Percentiles rank a stretch among this genome's conserved stretches.
These are phyloP conservation scores for Entomortierella lignicola DNA, from an alignment of 192 early-diverging fungal genomes.

Conservation along the genomic window DNA sequence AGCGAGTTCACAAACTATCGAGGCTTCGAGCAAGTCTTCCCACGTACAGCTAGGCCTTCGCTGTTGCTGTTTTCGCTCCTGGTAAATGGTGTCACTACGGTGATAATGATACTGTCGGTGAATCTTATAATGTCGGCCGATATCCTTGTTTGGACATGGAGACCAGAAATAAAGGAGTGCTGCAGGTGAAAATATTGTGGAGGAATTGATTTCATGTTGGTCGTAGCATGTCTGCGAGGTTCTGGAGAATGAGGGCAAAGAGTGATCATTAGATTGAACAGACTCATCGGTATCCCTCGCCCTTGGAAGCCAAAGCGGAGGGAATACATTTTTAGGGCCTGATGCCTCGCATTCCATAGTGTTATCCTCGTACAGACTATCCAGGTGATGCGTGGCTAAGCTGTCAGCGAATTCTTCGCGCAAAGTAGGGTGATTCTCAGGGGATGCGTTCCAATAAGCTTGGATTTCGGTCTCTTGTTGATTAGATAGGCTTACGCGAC, in stretches of 20 bases:
- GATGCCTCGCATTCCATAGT: not conserved
- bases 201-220: not conserved
- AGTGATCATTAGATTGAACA: too few relatives aligned
- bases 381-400: too few relatives aligned
- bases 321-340: not conserved
- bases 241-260: not conserved
- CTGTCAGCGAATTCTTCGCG: not conserved
- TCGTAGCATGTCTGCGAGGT: not conserved
- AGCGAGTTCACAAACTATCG: not conserved
- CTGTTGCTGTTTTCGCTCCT: not conserved
- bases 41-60: slow-evolving; percentile 12
- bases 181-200: not conserved
- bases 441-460: not conserved
- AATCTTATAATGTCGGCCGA: not conserved
- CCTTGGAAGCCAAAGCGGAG: not conserved
- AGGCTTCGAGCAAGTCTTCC: slow-evolving; percentile 12
- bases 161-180: not conserved
- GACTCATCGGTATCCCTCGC: too few relatives aligned
- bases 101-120: not conserved
- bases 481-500: slow-evolving; percentile 9
- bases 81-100: too few relatives aligned
- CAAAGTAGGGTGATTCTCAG: not conserved
- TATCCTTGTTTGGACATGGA: not conserved
- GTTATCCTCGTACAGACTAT: not conserved
- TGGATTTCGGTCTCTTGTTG: slow-evolving; percentile 5